A percentile compares a stretch with the other conserved stretches of the same genome.
Evolutionary conservation across 495 filamentous ascomycete species (phyloP).

Genomic region (Schizothecium vesticola): DNA sequence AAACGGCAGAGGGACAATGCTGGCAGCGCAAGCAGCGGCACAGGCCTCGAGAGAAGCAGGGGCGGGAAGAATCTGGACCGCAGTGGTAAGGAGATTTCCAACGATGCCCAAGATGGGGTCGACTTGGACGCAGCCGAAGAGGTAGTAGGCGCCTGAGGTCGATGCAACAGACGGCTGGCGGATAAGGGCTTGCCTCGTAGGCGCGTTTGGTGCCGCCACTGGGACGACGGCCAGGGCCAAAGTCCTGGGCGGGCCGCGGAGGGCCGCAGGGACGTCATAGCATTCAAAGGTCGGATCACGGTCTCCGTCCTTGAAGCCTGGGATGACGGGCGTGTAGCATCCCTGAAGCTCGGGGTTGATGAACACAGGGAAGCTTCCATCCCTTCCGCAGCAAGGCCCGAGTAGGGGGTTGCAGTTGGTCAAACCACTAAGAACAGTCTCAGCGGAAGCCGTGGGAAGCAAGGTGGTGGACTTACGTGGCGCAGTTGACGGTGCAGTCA

Average conservation of each 20-base stretch:
- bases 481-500: neutral
- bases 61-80: neutral
- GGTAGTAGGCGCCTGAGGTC: neutral
- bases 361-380: slow-evolving; percentile 14
- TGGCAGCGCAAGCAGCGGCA: neutral
- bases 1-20: too few species aligned
- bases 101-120: neutral
- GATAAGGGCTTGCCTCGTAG: neutral
- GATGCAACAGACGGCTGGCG: neutral
- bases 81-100: neutral
- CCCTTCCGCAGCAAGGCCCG: slow-evolving; percentile 7
- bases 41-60: neutral
- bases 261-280: neutral
- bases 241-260: neutral
- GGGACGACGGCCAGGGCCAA: neutral
- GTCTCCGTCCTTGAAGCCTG: slow-evolving; percentile 10
- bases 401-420: neutral
- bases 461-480: neutral
- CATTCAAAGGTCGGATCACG: slow-evolving; percentile 1
- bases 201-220: too few species aligned
- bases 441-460: too few species aligned
- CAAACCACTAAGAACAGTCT: neutral
- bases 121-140: slow-evolving; percentile 1
- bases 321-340: slow-evolving; percentile 21
- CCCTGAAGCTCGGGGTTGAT: slow-evolving; percentile 23